Conservation (phyloP, 305 asterid genomes). For the Solanum hybrid region DNA sequence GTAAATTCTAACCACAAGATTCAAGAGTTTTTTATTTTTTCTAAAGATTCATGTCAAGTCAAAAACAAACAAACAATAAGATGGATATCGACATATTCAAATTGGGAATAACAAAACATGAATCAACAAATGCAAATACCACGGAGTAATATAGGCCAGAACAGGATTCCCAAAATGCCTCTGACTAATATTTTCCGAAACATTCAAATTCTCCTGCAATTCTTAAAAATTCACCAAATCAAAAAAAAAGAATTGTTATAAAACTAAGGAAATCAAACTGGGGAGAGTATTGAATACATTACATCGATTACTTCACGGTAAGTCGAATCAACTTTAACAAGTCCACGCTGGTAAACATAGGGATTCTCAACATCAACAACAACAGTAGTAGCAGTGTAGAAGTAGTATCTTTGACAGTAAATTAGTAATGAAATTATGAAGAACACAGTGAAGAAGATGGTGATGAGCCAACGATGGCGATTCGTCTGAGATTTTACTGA, state of each 20-base stretch:
- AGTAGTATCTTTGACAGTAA: slow-evolving; percentile 27
- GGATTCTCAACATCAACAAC: slow-evolving; percentile 15
- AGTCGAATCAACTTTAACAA: slow-evolving; percentile 39
- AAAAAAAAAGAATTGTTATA: background rate
- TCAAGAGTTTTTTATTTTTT: background rate
- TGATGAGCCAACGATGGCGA: slow-evolving; percentile 15
- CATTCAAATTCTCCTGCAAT: slow-evolving; percentile 66
- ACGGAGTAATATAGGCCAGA: slow-evolving; percentile 90
- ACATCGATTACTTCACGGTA: slow-evolving; percentile 63
- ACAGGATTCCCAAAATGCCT: slow-evolving; percentile 73
- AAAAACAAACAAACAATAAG: background rate
- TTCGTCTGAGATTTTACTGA: slow-evolving; percentile 16
- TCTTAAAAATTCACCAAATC: slow-evolving; percentile 22
- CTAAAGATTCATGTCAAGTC: background rate
- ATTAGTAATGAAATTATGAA: slow-evolving; percentile 28
- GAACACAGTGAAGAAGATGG: slow-evolving; percentile 15
- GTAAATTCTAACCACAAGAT: background rate
- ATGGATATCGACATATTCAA: background rate
- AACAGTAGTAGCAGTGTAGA: background rate
- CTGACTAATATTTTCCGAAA: slow-evolving; percentile 40
- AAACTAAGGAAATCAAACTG: background rate
- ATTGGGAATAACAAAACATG: background rate
- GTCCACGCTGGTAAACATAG: slow-evolving; percentile 39
- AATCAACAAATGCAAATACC: slow-evolving; percentile 34
- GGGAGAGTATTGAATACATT: slow-evolving; percentile 14